phyloP scores from a whole-genome alignment of 495 filamentous ascomycete genomes.

The Hypoxylon lenormandii region DNA sequence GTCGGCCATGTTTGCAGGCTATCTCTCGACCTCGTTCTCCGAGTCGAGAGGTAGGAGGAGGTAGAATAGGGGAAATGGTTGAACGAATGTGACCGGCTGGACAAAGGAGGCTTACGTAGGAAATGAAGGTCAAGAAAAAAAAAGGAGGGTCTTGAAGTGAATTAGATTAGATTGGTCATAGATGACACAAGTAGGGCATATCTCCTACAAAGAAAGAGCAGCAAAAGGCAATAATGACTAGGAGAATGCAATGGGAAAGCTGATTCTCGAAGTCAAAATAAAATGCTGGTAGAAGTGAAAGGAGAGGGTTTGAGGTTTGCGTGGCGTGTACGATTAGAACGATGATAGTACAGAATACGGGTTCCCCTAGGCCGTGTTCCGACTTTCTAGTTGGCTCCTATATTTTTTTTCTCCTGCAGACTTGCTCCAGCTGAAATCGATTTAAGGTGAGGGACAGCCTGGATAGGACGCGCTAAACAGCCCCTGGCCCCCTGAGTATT shows the following conservation, averaged over 20 bases:
- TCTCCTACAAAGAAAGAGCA: slow-evolving; percentile 36
- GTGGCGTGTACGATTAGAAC: slow-evolving; percentile 45
- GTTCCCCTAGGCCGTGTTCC: slow-evolving; percentile 41
- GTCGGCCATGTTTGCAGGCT: slow-evolving; percentile 58
- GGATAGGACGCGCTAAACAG: slow-evolving; percentile 33
- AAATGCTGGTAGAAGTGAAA: slow-evolving; percentile 21
- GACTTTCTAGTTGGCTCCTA: slow-evolving; percentile 33
- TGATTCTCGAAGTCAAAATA: slow-evolving; percentile 31
- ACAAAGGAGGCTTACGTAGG: slow-evolving; percentile 33
- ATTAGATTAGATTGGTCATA: slow-evolving; percentile 46
- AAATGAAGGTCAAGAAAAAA: slow-evolving; percentile 17
- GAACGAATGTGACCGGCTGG: slow-evolving; percentile 44
- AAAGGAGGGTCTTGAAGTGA: slow-evolving; percentile 45
- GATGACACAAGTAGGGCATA: slow-evolving; percentile 43
- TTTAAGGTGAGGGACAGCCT: slow-evolving; percentile 26
- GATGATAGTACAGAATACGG: slow-evolving; percentile 41
- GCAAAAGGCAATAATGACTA: slow-evolving; percentile 23
- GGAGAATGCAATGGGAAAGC: slow-evolving; percentile 30
- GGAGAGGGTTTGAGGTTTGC: slow-evolving; percentile 31
- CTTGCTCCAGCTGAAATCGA: slow-evolving; percentile 32
- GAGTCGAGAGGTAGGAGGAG: slow-evolving; percentile 20
- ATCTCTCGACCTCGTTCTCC: slow-evolving; percentile 28
- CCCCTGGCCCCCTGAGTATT: slow-evolving; percentile 13
- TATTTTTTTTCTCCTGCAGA: slow-evolving; percentile 26
- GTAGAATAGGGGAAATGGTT: slow-evolving; percentile 26